Conservation (phyloP, 2,329 filamentous ascomycete species). For the Falciphora oryzae region DNA sequence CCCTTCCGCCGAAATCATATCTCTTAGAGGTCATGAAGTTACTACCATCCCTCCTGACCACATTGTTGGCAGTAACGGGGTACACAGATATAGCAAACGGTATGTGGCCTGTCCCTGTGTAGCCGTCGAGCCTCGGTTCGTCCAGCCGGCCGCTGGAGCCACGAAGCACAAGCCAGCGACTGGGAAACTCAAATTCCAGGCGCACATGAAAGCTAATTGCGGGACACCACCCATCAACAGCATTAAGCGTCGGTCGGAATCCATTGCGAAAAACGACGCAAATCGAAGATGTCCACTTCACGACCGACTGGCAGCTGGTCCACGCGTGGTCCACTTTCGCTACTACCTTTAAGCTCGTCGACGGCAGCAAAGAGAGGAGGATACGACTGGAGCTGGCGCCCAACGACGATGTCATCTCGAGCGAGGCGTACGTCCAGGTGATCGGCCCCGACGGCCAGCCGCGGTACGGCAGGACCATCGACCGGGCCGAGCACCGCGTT, state of each 20-base stretch:
- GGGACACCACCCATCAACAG: conserved; percentile 28
- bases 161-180: neutral
- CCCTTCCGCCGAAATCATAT: neutral
- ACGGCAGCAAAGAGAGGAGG: conserved; percentile 56
- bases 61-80: conserved; percentile 8
- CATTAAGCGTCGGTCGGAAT: conserved; percentile 65
- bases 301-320: conserved; percentile 71
- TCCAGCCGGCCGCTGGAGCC: neutral
- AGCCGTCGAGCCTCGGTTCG: neutral
- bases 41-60: conserved; percentile 9
- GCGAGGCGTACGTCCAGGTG: conserved; percentile 68
- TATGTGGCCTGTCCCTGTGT: neutral
- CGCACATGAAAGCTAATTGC: neutral
- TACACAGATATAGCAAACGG: conserved; percentile 3
- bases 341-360: conserved; percentile 70
- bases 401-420: conserved; percentile 81
- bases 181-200: neutral
- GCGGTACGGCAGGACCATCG: conserved; percentile 56
- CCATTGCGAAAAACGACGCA: conserved; percentile 69
- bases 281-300: conserved; percentile 69
- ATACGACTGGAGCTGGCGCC: conserved; percentile 79
- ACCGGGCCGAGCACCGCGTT: conserved; percentile 70
- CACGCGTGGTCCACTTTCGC: conserved; percentile 80
- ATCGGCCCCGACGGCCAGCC: conserved; percentile 64
- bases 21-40: conserved; percentile 8